These are phyloP conservation scores for Diutina ranongensis DNA, from an alignment of 1,139 yeast genomes.

Conservation along the genomic window DNA sequence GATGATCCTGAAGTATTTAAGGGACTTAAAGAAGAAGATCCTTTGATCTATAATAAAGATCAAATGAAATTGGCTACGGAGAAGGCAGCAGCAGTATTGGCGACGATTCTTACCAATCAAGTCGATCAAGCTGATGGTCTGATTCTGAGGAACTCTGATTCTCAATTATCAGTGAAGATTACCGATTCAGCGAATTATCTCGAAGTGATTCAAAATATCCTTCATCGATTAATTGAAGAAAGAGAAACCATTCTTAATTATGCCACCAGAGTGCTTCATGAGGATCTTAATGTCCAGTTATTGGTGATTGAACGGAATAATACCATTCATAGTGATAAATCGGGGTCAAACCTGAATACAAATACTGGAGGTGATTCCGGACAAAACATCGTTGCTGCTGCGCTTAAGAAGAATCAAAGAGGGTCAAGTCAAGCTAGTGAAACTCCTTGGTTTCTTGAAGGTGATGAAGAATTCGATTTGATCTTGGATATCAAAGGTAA, in stretches of 20 bases:
- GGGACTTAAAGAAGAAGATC: constrained; percentile 48
- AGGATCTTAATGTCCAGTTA: constrained; percentile 53
- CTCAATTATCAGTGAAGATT: constrained; percentile 34
- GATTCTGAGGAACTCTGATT: constrained; percentile 38
- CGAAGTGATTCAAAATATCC: constrained; percentile 30
- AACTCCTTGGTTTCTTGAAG: constrained; percentile 71
- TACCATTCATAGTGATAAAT: constrained; percentile 27
- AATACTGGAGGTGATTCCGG: constrained; percentile 23
- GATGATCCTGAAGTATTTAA: constrained; percentile 65
- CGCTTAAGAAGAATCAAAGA: background rate
- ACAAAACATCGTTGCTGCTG: constrained; percentile 1
- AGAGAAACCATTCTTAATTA: constrained; percentile 59
- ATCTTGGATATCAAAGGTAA: constrained; percentile 63
- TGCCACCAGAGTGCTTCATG: constrained; percentile 69
- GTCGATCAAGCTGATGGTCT: constrained; percentile 30
- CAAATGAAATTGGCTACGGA: constrained; percentile 33
- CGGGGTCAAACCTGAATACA: background rate
- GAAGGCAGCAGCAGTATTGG: constrained; percentile 37
- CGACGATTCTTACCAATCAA: constrained; percentile 34
- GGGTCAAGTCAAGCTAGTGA: constrained; percentile 13
- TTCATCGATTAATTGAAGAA: constrained; percentile 54
- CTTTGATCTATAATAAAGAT: constrained; percentile 30
- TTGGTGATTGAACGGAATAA: constrained; percentile 52
- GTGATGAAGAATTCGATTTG: constrained; percentile 66
- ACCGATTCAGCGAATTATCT: constrained; percentile 34